Conservation (phyloP, 805 yeast species). For the Teunomyces kruisii region DNA sequence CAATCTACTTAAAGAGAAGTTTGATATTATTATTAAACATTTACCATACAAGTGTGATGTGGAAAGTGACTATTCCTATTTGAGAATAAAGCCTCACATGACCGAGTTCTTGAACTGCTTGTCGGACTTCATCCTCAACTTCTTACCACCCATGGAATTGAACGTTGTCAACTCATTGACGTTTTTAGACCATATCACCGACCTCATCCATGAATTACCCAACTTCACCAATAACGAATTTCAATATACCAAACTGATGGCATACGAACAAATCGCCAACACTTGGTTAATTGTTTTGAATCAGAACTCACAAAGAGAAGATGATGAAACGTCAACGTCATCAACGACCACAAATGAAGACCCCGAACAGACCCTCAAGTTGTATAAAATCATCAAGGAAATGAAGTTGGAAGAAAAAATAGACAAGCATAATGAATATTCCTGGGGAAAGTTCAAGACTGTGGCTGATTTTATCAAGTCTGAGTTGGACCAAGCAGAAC, state of each 20-base stretch:
- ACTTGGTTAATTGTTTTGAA: constrained; percentile 54
- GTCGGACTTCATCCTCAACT: constrained; percentile 71
- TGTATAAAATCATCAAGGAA: constrained; percentile 33
- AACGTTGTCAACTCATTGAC: constrained; percentile 54
- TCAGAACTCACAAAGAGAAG: constrained; percentile 12
- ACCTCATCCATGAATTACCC: constrained; percentile 63
- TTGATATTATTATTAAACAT: constrained; percentile 43
- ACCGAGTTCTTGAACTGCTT: constrained; percentile 69
- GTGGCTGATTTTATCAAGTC: constrained; percentile 45
- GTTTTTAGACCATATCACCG: constrained; percentile 63
- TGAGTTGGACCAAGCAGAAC: constrained; percentile 35
- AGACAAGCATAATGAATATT: constrained; percentile 42
- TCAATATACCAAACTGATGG: constrained; percentile 50
- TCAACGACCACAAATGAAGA: constrained; percentile 2
- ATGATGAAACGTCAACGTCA: constrained; percentile 4
- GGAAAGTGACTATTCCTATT: constrained; percentile 71
- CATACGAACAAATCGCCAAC: constrained; percentile 60
- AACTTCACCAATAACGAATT: constrained; percentile 58
- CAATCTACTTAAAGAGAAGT: constrained; percentile 46
- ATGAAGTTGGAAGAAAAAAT: constrained; percentile 43
- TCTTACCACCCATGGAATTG: constrained; percentile 68
- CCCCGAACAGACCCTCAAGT: constrained; percentile 17
- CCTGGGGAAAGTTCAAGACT: constrained; percentile 41
- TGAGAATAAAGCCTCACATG: constrained; percentile 66
- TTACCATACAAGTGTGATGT: constrained; percentile 78